Conservation (phyloP, 495 filamentous ascomycete species). For the Hamigera avellanea region DNA sequence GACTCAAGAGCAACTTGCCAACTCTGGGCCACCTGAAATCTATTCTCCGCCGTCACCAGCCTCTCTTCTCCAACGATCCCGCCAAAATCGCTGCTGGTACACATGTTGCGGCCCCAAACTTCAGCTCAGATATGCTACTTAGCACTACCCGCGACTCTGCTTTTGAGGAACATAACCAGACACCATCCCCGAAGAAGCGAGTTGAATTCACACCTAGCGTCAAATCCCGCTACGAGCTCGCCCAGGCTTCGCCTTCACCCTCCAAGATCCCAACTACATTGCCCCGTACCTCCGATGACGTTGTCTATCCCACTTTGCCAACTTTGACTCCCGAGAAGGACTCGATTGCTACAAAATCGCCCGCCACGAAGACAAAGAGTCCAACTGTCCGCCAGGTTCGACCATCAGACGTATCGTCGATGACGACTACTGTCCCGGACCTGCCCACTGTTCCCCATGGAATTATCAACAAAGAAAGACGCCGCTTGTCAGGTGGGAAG, state of each 20-base stretch:
- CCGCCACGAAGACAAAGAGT: conserved; percentile 3
- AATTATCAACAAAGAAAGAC: conserved; percentile 63
- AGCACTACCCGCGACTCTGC: conserved; percentile 17
- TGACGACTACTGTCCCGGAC: conserved; percentile 18
- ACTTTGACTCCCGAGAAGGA: conserved; percentile 25
- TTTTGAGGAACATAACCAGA: conserved; percentile 17
- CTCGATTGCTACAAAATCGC: neutral
- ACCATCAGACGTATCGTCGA: conserved; percentile 12
- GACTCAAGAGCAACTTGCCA: conserved; percentile 29
- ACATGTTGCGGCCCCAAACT: conserved; percentile 38
- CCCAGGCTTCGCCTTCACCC: conserved; percentile 29
- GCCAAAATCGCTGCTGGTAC: conserved; percentile 50
- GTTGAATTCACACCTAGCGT: conserved; percentile 49
- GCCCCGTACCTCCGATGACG: conserved; percentile 14
- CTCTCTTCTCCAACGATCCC: conserved; percentile 50
- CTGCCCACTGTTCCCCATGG: conserved; percentile 48
- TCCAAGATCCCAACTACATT: conserved; percentile 27
- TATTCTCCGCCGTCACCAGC: conserved; percentile 48
- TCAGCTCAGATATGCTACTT: conserved; percentile 31
- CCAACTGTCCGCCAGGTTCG: conserved; percentile 29
- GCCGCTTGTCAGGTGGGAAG: too few relatives aligned
- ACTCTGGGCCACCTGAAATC: conserved; percentile 42
- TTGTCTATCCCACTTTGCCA: conserved; percentile 34
- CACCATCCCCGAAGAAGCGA: conserved; percentile 43
- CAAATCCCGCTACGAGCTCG: conserved; percentile 28